These are phyloP conservation scores for Cutaneotrichosporon mucoides DNA, from an alignment of 1,284 basidiomycete genomes.

Conservation along the genomic window DNA sequence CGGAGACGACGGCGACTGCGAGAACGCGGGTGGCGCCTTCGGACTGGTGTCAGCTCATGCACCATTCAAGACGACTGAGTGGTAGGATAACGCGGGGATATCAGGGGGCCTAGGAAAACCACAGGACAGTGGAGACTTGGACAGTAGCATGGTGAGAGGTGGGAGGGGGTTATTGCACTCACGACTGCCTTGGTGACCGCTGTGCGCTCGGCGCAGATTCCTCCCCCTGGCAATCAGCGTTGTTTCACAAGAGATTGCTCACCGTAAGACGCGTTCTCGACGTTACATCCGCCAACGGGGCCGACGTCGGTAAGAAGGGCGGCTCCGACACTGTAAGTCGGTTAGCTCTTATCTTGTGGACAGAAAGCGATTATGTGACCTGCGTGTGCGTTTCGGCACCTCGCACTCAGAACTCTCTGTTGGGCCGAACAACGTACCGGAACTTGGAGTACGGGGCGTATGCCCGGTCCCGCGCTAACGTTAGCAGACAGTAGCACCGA, in stretches of 20 bases:
- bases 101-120: no score
- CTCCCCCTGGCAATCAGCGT: conserved; percentile 36
- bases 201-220: conserved; percentile 82
- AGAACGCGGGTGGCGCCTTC: conserved; percentile 64
- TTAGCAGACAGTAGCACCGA: conserved; percentile 5
- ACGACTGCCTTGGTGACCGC: conserved; percentile 54
- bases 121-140: no score
- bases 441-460: conserved; percentile 81
- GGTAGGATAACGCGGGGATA: no score
- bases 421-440: conserved; percentile 42
- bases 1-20: conserved; percentile 72
- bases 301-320: conserved; percentile 68
- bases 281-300: conserved; percentile 71
- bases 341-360: background rate
- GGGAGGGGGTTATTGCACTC: background rate
- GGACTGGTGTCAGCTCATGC: conserved; percentile 57
- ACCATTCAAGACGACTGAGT: no score
- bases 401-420: no score
- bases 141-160: no score
- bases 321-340: conserved; percentile 63
- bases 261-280: conserved; percentile 91
- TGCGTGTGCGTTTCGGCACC: no score
- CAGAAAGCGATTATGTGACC: no score
- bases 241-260: conserved; percentile 13
- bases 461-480: conserved; percentile 56